phyloP scores from a whole-genome alignment of 2,329 filamentous ascomycete species.

The Colletotrichum sojae region DNA sequence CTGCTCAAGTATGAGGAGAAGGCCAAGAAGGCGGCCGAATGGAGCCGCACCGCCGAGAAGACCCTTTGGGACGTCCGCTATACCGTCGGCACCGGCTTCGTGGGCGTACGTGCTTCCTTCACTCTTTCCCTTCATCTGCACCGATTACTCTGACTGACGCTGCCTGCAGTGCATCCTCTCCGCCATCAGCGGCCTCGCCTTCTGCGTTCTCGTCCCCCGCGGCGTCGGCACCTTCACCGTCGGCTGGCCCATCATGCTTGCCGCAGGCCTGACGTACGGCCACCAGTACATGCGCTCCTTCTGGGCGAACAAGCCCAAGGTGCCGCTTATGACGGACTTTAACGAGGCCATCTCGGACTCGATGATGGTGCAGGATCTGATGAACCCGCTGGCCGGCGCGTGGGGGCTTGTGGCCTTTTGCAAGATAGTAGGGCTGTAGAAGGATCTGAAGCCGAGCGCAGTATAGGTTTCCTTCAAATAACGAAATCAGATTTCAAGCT shows the following conservation, averaged over 20 bases:
- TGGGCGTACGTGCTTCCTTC: conserved; percentile 44
- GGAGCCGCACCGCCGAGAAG: conserved; percentile 47
- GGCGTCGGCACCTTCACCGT: conserved; percentile 34
- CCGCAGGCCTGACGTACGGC: conserved; percentile 35
- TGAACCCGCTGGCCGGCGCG: conserved; percentile 35
- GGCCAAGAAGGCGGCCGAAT: conserved; percentile 48
- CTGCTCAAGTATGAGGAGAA: conserved; percentile 48
- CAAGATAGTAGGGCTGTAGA: conserved; percentile 42
- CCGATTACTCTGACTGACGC: too few species aligned
- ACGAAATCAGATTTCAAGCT: too few species aligned
- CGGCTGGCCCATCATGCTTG: conserved; percentile 44
- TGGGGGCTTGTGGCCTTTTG: conserved; percentile 45
- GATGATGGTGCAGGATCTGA: conserved; percentile 41
- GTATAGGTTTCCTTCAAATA: too few species aligned
- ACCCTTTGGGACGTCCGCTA: conserved; percentile 47
- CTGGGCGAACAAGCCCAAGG: conserved; percentile 47
- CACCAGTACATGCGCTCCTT: conserved; percentile 47
- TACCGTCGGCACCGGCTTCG: conserved; percentile 48
- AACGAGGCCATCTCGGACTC: conserved; percentile 48
- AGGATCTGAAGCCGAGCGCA: background rate
- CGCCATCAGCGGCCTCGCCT: conserved; percentile 39
- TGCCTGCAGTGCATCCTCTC: conserved; percentile 42
- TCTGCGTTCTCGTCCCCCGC: conserved; percentile 36
- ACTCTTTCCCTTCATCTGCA: conserved; percentile 40
- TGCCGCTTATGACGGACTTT: conserved; percentile 48